Conservation (phyloP, 78 protist genomes). For the Dictyostelium firmibasis region DNA sequence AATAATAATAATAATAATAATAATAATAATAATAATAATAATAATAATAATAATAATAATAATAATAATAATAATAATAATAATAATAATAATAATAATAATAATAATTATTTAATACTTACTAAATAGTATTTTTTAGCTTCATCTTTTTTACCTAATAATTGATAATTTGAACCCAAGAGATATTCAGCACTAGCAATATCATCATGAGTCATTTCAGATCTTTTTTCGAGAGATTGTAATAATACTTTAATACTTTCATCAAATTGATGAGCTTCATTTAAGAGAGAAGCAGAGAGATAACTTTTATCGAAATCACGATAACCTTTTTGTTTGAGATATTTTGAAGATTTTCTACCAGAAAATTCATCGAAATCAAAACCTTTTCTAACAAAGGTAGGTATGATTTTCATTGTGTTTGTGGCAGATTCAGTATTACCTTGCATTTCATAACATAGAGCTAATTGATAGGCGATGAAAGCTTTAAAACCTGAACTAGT, state of each 20-base stretch:
- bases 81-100: background rate
- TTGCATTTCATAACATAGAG: conserved; percentile 52
- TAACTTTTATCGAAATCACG: conserved; percentile 15
- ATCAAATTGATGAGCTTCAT: conserved; percentile 63
- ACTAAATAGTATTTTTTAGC: conserved; percentile 48
- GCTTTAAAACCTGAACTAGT: conserved; percentile 63
- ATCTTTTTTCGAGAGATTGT: background rate
- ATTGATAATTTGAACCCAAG: conserved; percentile 52
- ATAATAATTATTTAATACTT: background rate
- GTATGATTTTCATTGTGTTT: background rate
- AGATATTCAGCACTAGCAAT: conserved; percentile 25
- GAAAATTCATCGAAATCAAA: conserved; percentile 76
- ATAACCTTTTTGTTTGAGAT: conserved; percentile 14
- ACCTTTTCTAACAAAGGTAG: conserved; percentile 39
- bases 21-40: background rate
- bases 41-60: background rate
- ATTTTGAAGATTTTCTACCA: conserved; percentile 38
- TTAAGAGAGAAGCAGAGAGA: background rate
- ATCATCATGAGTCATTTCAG: conserved; percentile 27
- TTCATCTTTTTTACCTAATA: conserved; percentile 34
- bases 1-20: background rate
- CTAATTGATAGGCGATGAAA: conserved; percentile 59
- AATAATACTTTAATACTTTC: background rate
- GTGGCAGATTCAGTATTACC: background rate
- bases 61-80: background rate